Percentiles rank a stretch among this genome's conserved stretches.
phyloP scores from a whole-genome alignment of 192 early-diverging fungal genomes.

The Backusella circina region DNA sequence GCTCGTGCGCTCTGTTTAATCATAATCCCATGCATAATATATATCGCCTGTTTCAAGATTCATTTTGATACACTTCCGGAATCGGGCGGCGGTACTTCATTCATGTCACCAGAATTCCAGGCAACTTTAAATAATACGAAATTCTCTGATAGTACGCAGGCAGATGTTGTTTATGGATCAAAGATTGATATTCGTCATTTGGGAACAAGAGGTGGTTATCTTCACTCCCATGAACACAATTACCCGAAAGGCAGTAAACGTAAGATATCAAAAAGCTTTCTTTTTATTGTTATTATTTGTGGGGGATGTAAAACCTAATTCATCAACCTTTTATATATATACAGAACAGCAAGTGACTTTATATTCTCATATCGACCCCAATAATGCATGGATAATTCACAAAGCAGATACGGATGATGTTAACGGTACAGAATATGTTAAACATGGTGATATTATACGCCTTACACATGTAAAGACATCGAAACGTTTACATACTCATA shows the following conservation, averaged over 20 bases:
- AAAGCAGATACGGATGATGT: conserved; percentile 31
- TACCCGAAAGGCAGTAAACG: conserved; percentile 84
- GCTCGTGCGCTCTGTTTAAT: conserved; percentile 87
- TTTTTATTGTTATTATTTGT: neutral
- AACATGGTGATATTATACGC: conserved; percentile 76
- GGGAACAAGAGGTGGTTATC: conserved; percentile 74
- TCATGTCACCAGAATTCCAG: conserved; percentile 94
- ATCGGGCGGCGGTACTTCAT: conserved; percentile 89
- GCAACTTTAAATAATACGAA: conserved; percentile 51
- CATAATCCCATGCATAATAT: conserved; percentile 71
- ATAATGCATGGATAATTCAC: conserved; percentile 79
- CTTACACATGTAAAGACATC: conserved; percentile 60
- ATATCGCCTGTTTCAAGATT: conserved; percentile 86
- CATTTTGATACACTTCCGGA: conserved; percentile 83
- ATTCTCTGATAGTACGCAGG: neutral
- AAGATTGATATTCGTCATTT: conserved; percentile 67
- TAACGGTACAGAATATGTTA: conserved; percentile 53
- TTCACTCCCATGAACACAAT: conserved; percentile 71
- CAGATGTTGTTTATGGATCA: conserved; percentile 71
- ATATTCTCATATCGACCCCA: conserved; percentile 80
- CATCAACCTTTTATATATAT: conserved; percentile 4
- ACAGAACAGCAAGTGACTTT: conserved; percentile 79
- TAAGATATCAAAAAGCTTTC: conserved; percentile 18
- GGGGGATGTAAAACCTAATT: neutral
- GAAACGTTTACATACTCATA: conserved; percentile 71